These are phyloP conservation scores for Rheum nobile DNA, from an alignment of 148 eudicot species.

Conservation along the genomic window DNA sequence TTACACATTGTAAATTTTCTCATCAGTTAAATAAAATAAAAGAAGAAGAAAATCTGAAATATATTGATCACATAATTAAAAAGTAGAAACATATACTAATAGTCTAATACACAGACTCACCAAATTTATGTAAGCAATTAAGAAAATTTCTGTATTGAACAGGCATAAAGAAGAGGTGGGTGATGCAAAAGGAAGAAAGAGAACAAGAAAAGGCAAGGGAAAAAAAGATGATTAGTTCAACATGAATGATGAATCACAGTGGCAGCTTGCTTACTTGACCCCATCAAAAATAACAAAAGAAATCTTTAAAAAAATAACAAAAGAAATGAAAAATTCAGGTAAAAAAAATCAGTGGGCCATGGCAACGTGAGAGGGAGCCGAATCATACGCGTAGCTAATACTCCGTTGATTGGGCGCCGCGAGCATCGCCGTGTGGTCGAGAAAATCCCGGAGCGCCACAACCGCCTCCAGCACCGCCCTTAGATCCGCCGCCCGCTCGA, in stretches of 20 bases:
- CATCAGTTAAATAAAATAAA: too few species aligned
- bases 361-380: not conserved
- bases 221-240: not conserved
- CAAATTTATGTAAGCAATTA: too few species aligned
- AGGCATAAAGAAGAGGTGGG: too few species aligned
- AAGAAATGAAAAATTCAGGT: too few species aligned
- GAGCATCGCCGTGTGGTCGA: constrained; percentile 95
- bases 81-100: too few species aligned
- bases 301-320: not conserved
- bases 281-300: not conserved
- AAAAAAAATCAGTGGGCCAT: constrained; percentile 4
- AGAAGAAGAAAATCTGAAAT: too few species aligned
- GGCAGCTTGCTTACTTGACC: not conserved
- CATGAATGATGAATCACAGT: not conserved
- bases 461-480: constrained; percentile 44
- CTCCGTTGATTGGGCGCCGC: constrained; percentile 78
- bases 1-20: too few species aligned
- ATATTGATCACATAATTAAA: too few species aligned
- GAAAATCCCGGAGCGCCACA: constrained; percentile 60
- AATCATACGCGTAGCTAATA: constrained; percentile 15
- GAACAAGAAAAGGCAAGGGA: not conserved
- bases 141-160: too few species aligned
- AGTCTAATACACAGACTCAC: too few species aligned
- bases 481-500: constrained; percentile 58
- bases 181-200: not conserved